Base-by-base conservation (phyloP, 2,329 filamentous ascomycete genomes). In the Colletotrichum plurivorum region DNA sequence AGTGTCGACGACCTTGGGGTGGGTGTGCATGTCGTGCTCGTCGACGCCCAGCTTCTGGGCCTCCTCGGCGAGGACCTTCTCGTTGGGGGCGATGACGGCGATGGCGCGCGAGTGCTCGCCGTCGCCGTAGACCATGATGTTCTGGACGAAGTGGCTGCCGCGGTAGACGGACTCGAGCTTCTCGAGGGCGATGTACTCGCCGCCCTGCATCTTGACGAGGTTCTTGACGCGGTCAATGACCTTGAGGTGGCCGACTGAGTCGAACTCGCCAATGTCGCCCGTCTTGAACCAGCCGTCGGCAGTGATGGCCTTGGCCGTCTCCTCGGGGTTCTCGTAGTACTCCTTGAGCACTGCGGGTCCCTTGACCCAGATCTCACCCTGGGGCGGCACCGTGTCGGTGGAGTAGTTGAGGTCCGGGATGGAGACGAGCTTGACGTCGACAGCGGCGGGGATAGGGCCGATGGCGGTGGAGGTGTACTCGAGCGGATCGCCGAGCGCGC, bases 181-280 rank as follows among this genome's bases (percentile, higher is more conserved):
- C 85, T 98, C 95, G 4, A 99, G 88, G 22, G 95, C 96, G 79
- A 98, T 97, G 82, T 98, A 98, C 85, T 98, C 95, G 74, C 95
- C 95, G 70, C 95, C 94, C 73, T 94, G 89, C 72, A 96, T 95
- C 90, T 98, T 98, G 81, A 98, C 93, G 64, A 98, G 85, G 83
- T 98, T 98, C 91, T 98, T 98, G 89, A 97, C 95, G 74, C 95
- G 94, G 81, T 98, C 95, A 77, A 98, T 95, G 78, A 98, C 92
- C 74, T 87, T 89, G 73, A 98, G 82, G 79, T 97, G 93, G 51
- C 95, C 95, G 71, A 92, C 87, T 52, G 84, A 78, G 80, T 95
- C 91, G 76, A 95, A 96, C 79, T 98, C 93, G 75, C 95, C 95
- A 79, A 98, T 96, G 76, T 98, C 95, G 70, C 95, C 95, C 16